Evolutionary conservation across 2,329 filamentous ascomycete species (phyloP), one percentile per base, ranked within the genome.

Genomic region (Chaetomium sp.): DNA sequence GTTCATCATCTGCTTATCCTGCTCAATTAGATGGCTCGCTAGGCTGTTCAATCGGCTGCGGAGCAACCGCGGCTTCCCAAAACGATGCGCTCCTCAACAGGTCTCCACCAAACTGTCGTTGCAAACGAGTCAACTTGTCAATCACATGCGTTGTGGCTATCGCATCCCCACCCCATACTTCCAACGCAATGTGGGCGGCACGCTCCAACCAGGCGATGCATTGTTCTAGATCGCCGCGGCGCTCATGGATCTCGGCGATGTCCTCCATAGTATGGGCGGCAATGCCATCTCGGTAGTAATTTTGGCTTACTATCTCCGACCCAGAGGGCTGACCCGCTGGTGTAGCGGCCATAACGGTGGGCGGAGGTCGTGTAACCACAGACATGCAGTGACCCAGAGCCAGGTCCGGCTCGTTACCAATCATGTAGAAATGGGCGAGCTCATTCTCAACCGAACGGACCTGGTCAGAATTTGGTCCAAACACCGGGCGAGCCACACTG

Each of bases 191-290:
- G 8, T 56, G 48, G 8, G 61, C 59, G 2, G 63, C 63, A 10
- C 61, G 59, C 34, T 65, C 62, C 32, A 65, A 38, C 62, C 63
- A 65, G 12, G 55, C 48, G 12, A 65, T 60, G 32, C 57, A 60
- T 48, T 60, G 57, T 34, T 61, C 61, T 37, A 65, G 12, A n/a
- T 63, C 62, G 1, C 61, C 61, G n/a, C 57, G 59, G 11, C 59
- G 59, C 49, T 64, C 61, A 32, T 63, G 52, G 11, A 64, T 64
- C 52, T 65, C 62, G 10, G 63, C 62, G 55, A 64, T 62, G 48
- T 65, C 62, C 42, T 65, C 62, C 62, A 65, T 65, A 10, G 62
- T 55, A 49, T 63, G 61, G 6, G 62, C 63, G 4, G 63, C 60
- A 12, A 64, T 65, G 34, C 60, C 61, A 44, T 65, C 62, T 34